Base-by-base conservation (phyloP, 2,329 filamentous ascomycete species). In the Cercospora berteroae region DNA sequence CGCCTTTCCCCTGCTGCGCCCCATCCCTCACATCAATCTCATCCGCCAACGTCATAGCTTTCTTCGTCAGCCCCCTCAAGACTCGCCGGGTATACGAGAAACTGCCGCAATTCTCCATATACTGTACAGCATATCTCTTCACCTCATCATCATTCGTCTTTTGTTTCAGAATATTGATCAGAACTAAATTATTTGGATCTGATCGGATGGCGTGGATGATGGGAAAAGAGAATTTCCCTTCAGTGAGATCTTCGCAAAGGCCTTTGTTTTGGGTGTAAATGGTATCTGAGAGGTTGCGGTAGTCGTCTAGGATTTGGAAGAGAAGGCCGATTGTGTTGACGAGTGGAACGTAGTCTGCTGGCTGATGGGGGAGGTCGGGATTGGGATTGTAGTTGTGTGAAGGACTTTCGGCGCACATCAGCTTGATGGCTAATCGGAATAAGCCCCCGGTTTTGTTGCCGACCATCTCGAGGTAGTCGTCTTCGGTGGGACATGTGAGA, bases 171-270 rank as follows among this genome's bases (percentile, higher is more conserved):
- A 98, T 97, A 77, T 95, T 97, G 79, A 97, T 87, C 64, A 99
- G 86, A 75, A 96, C 90, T 72, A 91, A 83, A 77, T 93, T 91
- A 31, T 82, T 81, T 18, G 87, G 91, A 77, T 93, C 87, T 67
- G 90, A 81, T 69, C 92, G 91, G 73, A 98, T 96, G 78, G 91
- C 90, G 81, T 98, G 94, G 75, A 98, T 97, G 75, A 98, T 89
- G 48, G 94, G 93, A 78, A 97, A 97, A 27, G 90, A 94, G 82
- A 97, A 97, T 84, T 98, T 98, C 70, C 94, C 94, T 82, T 98
- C 95, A 0, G 93, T 97, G 74, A 98, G 82, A 80, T 98, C 95
- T 82, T 98, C 94, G 79, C 92, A 96, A 73, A 97, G 87, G 60
- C 94, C 95, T 82, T 98, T 98, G 80, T 96, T 94, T 71, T 90